phyloP scores from a whole-genome alignment of 805 yeast genomes.

The Pichia sporocuriosa region DNA sequence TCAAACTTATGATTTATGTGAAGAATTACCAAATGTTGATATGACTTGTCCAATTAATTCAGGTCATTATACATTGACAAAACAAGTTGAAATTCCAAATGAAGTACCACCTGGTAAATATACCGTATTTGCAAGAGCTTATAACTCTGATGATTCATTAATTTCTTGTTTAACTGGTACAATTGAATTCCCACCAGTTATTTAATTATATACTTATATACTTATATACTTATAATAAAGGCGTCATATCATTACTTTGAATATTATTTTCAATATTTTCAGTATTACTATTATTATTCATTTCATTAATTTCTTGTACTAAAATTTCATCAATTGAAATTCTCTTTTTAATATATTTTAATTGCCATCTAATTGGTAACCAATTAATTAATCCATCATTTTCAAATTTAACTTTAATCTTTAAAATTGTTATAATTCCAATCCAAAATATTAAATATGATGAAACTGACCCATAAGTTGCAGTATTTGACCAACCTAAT shows the following conservation, averaged over 20 bases:
- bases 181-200: slow-evolving; percentile 43
- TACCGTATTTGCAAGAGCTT: slow-evolving; percentile 82
- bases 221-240: not conserved
- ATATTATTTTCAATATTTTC: too few species aligned
- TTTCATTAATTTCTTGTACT: slow-evolving; percentile 22
- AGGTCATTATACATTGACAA: slow-evolving; percentile 62
- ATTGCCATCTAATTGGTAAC: slow-evolving; percentile 57
- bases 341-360: slow-evolving; percentile 42
- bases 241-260: not conserved
- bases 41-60: slow-evolving; percentile 73
- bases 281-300: not conserved
- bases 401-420: slow-evolving; percentile 42
- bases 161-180: slow-evolving; percentile 80
- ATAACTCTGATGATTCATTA: slow-evolving; percentile 71
- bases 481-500: slow-evolving; percentile 91
- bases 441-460: slow-evolving; percentile 72
- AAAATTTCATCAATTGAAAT: slow-evolving; percentile 22
- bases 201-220: slow-evolving; percentile 1
- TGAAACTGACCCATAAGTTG: slow-evolving; percentile 80
- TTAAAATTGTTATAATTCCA: slow-evolving; percentile 39
- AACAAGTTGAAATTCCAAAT: slow-evolving; percentile 75
- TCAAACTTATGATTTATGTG: slow-evolving; percentile 91
- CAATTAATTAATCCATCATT: slow-evolving; percentile 51
- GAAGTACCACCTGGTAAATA: slow-evolving; percentile 96
- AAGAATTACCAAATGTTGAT: slow-evolving; percentile 75